phyloP scores from a whole-genome alignment of 2,329 filamentous ascomycete species.

The Pyricularia grisea region DNA sequence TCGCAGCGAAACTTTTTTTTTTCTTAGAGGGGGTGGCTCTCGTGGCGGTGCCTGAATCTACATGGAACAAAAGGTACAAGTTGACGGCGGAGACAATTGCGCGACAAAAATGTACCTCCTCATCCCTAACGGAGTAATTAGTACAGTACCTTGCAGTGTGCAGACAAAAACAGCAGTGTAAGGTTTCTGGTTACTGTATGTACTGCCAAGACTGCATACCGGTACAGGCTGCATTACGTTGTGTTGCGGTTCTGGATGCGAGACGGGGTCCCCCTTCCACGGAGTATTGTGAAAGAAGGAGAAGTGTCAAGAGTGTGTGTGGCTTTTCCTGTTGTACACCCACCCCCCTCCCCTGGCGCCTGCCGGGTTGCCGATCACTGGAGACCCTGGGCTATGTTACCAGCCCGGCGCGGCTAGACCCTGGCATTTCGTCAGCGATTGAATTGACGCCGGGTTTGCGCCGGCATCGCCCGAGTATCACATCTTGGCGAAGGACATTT shows the following conservation, averaged over 20 bases:
- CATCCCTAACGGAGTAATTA: background rate
- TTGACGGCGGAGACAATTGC: background rate
- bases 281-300: too few relatives aligned
- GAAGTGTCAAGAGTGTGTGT: too few relatives aligned
- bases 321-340: background rate
- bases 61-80: background rate
- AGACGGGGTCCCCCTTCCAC: background rate
- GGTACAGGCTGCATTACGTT: too few relatives aligned
- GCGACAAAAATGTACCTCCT: background rate
- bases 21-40: background rate
- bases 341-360: background rate
- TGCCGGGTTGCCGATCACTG: background rate
- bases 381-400: background rate
- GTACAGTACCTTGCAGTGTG: background rate
- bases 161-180: background rate
- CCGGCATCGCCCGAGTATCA: background rate
- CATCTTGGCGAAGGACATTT: background rate
- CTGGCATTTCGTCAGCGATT: background rate
- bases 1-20: background rate
- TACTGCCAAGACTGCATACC: too few relatives aligned
- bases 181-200: too few relatives aligned
- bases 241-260: background rate
- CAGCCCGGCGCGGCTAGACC: background rate
- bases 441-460: background rate
- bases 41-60: background rate